Evolutionary conservation across 2,329 filamentous ascomycete genomes (phyloP), one percentile per base, ranked within the genome.

Genomic region (Whalleya microplaca): DNA sequence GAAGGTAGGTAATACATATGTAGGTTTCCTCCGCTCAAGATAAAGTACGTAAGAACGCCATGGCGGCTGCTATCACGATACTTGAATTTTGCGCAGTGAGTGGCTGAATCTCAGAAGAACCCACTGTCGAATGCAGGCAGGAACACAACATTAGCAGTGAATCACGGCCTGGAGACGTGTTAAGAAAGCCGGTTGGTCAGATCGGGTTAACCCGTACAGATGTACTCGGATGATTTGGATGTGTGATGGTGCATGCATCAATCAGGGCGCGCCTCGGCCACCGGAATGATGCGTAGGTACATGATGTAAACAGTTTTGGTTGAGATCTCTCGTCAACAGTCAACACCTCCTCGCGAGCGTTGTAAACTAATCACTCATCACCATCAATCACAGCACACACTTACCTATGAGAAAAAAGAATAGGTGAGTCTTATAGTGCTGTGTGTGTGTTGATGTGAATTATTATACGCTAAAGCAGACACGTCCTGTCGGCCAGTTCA

Each of bases 151-250:
- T n/a, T n/a, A n/a, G 55, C 47, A 53, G 54, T 61, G 60, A 56
- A 58, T 63, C 55, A 61, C 58, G 53, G 41, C 41, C 45, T 61
- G 55, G 55, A 63, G 60, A 63, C 60, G 60, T 61, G 60, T 61
- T 61, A 58, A 52, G 50, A 58, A 37, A 37, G 32, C 54, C 55
- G 60, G 60, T 63, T 63, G 60, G 60, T 51, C 6, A 45, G 60
- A 57, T 53, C 57, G 60, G 50, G 60, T 55, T 58, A 57, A 60
- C 58, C 58, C 58, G 53, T 63, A 61, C 57, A 61, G 60, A 61
- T 63, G 60, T 63, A 63, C 60, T 63, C 60, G 60, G 60, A 63
- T 63, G 60, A 63, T 63, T 61, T 63, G 60, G 58, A 41, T 29
- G 41, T 45, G 43, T 45, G 43, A 45, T 45, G 23, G 20, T 45